A percentile compares a stretch with the other conserved stretches of the same genome.
Conservation (phyloP, 495 filamentous ascomycete species). For the Penicillium cataractarum region DNA sequence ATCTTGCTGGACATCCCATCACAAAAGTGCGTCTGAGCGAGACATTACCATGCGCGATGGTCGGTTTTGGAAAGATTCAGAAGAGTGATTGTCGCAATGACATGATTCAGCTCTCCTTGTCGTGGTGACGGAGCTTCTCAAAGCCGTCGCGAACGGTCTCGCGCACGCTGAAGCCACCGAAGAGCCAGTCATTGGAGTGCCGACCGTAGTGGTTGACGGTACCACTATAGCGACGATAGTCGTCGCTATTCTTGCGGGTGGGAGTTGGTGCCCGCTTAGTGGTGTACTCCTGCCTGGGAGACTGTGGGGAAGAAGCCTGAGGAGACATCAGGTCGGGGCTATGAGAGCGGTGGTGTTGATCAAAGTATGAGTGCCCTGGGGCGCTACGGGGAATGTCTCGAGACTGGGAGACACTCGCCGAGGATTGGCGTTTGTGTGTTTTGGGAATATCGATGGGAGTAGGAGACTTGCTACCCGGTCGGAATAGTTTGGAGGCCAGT, state of each 20-base stretch:
- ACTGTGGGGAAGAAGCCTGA: constrained; percentile 20
- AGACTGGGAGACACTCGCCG: constrained; percentile 19
- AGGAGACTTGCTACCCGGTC: constrained; percentile 26
- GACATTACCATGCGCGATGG: neutral
- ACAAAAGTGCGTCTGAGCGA: neutral
- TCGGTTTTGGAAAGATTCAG: neutral
- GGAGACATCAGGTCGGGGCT: constrained; percentile 30
- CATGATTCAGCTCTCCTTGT: constrained; percentile 32
- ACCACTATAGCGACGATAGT: constrained; percentile 45
- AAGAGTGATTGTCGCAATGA: neutral
- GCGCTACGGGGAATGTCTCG: constrained; percentile 31
- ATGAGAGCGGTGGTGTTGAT: constrained; percentile 20
- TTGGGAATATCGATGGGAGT: constrained; percentile 23
- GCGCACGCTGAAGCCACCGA: constrained; percentile 52
- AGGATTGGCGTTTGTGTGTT: constrained; percentile 15
- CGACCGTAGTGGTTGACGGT: constrained; percentile 51
- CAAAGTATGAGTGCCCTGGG: constrained; percentile 23
- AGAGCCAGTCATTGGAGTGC: constrained; percentile 55
- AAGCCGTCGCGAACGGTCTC: constrained; percentile 50
- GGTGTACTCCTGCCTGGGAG: constrained; percentile 20
- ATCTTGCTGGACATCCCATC: neutral
- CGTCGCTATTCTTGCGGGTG: constrained; percentile 35
- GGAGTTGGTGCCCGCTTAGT: constrained; percentile 25
- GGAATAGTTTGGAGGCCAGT: constrained; percentile 24
- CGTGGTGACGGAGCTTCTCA: constrained; percentile 53